Conservation (phyloP, 208 protist species). For the Balamuthia mandrillaris region DNA sequence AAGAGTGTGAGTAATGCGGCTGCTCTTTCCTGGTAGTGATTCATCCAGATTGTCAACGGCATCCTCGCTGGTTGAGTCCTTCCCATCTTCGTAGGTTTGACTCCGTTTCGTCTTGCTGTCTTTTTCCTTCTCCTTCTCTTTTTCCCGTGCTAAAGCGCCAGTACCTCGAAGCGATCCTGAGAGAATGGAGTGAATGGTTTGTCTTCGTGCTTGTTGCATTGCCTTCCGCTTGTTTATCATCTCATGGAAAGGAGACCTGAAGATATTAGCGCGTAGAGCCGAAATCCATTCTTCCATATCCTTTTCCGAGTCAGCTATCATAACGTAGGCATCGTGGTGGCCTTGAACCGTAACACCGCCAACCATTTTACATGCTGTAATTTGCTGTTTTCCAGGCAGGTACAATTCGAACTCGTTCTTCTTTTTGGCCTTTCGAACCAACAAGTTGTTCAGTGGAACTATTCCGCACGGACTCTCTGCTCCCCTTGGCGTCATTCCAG, state of each 20-base stretch:
- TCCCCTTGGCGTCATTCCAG: no score
- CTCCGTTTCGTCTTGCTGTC: background rate
- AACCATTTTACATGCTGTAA: background rate
- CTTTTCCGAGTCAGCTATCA: background rate
- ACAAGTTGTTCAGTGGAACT: background rate
- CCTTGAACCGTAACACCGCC: background rate
- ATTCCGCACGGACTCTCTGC: background rate
- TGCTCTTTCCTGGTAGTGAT: background rate
- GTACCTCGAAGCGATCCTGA: background rate
- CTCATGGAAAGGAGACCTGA: background rate
- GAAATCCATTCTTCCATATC: background rate
- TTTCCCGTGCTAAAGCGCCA: background rate
- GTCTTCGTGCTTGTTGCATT: background rate
- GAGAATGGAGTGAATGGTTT: background rate
- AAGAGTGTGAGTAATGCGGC: background rate
- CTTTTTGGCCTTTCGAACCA: background rate
- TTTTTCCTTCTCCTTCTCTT: background rate
- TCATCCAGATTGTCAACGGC: background rate
- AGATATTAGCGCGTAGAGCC: background rate
- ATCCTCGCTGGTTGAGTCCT: background rate
- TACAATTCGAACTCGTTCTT: background rate
- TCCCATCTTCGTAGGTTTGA: background rate
- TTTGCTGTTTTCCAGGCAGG: background rate
- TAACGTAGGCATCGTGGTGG: constrained; percentile 1
- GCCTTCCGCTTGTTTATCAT: background rate